phyloP scores from a whole-genome alignment of 805 yeast genomes.

The Starmera amethionina region DNA sequence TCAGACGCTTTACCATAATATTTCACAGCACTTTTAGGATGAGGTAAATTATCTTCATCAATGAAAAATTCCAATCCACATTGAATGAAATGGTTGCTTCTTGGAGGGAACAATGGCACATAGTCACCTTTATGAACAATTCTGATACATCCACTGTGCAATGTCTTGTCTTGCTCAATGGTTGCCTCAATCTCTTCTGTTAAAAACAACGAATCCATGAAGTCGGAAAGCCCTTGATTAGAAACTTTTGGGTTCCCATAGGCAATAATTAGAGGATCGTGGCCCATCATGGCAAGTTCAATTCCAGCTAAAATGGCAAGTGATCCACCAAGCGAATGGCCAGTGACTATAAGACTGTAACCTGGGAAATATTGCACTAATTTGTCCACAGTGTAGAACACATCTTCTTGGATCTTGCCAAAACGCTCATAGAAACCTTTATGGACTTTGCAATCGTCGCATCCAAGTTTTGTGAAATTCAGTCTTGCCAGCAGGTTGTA shows the following conservation, averaged over 20 bases:
- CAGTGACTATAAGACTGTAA: conserved; percentile 45
- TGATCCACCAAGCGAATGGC: conserved; percentile 76
- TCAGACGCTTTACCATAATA: conserved; percentile 10
- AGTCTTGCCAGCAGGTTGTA: conserved; percentile 5
- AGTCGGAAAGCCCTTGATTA: conserved; percentile 36
- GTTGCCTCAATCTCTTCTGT: conserved; percentile 23
- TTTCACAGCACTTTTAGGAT: conserved; percentile 15
- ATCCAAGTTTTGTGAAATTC: conserved; percentile 13
- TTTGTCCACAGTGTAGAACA: conserved; percentile 19
- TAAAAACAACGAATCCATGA: conserved; percentile 41
- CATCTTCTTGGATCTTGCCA: conserved; percentile 26
- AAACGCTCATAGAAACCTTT: conserved; percentile 47
- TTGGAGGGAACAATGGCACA: conserved; percentile 53
- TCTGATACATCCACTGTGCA: conserved; percentile 35
- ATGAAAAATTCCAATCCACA: conserved; percentile 24
- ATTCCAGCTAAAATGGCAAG: conserved; percentile 52
- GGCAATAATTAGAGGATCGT: conserved; percentile 45
- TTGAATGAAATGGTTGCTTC: conserved; percentile 22
- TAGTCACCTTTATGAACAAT: conserved; percentile 48
- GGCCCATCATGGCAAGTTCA: conserved; percentile 48
- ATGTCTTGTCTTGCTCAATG: conserved; percentile 7
- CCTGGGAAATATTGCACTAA: conserved; percentile 32
- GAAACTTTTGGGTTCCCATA: conserved; percentile 68
- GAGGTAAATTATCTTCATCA: conserved; percentile 27
- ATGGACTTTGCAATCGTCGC: conserved; percentile 51